These are phyloP conservation scores for Vigna mungo DNA, from an alignment of 306 rosid species.

Conservation along the genomic window DNA sequence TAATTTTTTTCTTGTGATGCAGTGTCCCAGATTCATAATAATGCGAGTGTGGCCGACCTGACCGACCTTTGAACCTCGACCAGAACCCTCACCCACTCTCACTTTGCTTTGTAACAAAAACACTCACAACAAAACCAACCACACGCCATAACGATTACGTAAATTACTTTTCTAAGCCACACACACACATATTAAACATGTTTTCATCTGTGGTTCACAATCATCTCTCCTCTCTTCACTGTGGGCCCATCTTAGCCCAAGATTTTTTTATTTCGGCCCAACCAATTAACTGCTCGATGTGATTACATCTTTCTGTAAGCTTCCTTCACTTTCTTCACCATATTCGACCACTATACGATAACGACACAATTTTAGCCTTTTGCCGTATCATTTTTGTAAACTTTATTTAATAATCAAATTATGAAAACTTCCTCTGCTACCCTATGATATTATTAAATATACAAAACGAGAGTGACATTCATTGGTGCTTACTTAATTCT, in stretches of 20 bases:
- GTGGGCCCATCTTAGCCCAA: slow-evolving; percentile 8
- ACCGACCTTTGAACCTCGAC: slow-evolving; percentile 39
- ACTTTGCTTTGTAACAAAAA: not conserved
- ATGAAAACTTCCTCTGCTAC: not conserved
- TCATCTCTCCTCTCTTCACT: not conserved
- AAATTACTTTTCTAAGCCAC: not conserved
- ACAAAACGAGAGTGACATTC: slow-evolving; percentile 6
- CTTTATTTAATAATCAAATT: not conserved
- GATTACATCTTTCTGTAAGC: slow-evolving; percentile 35
- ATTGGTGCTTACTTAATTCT: not conserved
- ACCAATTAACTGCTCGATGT: slow-evolving; percentile 1
- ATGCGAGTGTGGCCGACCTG: slow-evolving; percentile 26
- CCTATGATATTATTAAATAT: not conserved
- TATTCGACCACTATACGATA: not conserved
- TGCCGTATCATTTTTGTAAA: not conserved
- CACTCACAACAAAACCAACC: slow-evolving; percentile 12
- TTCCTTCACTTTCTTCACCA: slow-evolving; percentile 38
- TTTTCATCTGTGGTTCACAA: slow-evolving; percentile 36
- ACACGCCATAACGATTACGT: not conserved
- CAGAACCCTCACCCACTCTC: slow-evolving; percentile 18
- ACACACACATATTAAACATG: not conserved
- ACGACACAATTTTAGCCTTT: not conserved
- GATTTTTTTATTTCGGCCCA: slow-evolving; percentile 23
- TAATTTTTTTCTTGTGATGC: too few species aligned
- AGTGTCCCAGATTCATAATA: slow-evolving; percentile 25